phyloP scores from a whole-genome alignment of 2,329 filamentous ascomycete genomes.

The Ascocoryne sarcoides region DNA sequence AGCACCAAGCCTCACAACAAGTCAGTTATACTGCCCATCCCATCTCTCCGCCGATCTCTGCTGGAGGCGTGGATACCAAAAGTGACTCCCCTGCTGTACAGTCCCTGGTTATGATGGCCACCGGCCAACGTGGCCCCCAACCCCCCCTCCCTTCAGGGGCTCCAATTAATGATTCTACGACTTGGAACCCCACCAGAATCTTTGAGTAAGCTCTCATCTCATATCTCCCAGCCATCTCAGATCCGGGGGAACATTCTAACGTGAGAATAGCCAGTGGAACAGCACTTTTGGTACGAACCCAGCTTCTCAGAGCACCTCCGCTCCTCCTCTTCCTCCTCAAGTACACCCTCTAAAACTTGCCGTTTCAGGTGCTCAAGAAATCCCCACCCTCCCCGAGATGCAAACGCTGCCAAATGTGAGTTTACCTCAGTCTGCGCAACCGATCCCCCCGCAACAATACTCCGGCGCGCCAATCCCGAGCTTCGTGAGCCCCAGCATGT shows the following conservation, averaged over 20 bases:
- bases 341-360: slow-evolving; percentile 29
- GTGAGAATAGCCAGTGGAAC: slow-evolving; percentile 72
- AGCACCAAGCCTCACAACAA: slow-evolving; percentile 44
- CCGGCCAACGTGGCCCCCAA: slow-evolving; percentile 38
- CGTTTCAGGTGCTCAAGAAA: slow-evolving; percentile 35
- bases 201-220: slow-evolving; percentile 70
- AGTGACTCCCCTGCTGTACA: slow-evolving; percentile 66
- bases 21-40: slow-evolving; percentile 63
- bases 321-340: slow-evolving; percentile 19
- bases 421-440: slow-evolving; percentile 37
- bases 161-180: slow-evolving; percentile 51
- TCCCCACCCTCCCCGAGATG: slow-evolving; percentile 36
- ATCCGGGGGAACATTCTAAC: slow-evolving; percentile 20
- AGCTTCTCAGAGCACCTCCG: slow-evolving; percentile 25
- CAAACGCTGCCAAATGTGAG: slow-evolving; percentile 43
- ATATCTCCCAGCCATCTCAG: neutral
- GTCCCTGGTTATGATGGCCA: slow-evolving; percentile 63
- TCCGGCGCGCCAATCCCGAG: slow-evolving; percentile 43
- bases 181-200: slow-evolving; percentile 80
- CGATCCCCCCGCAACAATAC: slow-evolving; percentile 43
- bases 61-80: slow-evolving; percentile 63
- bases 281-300: slow-evolving; percentile 68
- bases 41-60: slow-evolving; percentile 73
- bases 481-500: slow-evolving; percentile 64
- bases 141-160: slow-evolving; percentile 45